Conservation (phyloP, 1,284 basidiomycete species). For the Heterobasidion parviporum region DNA sequence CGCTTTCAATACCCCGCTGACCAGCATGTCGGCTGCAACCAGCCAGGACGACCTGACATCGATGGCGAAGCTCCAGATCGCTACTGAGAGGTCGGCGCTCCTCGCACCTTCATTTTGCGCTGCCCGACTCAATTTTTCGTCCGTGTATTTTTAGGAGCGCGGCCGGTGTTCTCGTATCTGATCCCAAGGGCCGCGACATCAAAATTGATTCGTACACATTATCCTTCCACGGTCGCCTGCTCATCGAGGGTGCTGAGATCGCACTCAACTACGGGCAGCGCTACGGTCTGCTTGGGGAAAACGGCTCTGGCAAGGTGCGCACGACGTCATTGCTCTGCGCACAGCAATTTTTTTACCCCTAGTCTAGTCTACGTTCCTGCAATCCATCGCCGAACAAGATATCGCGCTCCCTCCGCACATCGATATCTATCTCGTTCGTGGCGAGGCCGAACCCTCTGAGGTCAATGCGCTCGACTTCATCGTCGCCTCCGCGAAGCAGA, state of each 20-base stretch:
- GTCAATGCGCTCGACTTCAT: constrained; percentile 96
- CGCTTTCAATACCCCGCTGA: constrained; percentile 68
- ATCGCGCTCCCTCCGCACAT: constrained; percentile 93
- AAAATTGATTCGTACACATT: constrained; percentile 96
- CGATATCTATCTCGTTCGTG: constrained; percentile 94
- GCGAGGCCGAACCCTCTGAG: constrained; percentile 96
- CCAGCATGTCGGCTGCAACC: constrained; percentile 64
- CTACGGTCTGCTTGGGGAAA: constrained; percentile 94
- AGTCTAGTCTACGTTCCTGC: constrained; percentile 31
- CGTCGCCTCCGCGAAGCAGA: constrained; percentile 85
- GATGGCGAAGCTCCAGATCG: constrained; percentile 84
- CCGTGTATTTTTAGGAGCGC: constrained; percentile 53
- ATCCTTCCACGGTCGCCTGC: constrained; percentile 93
- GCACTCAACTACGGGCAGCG: constrained; percentile 96
- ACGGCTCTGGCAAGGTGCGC: constrained; percentile 93
- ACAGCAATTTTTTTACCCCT: background rate
- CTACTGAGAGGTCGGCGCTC: constrained; percentile 70
- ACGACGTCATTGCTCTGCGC: background rate
- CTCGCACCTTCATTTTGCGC: constrained; percentile 4
- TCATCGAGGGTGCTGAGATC: constrained; percentile 82
- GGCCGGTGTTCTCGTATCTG: constrained; percentile 88
- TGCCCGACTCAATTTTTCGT: background rate
- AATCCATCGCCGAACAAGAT: constrained; percentile 84
- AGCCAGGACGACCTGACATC: constrained; percentile 67
- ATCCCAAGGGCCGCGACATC: constrained; percentile 89